Evolutionary conservation across 140 eudicot species (phyloP).

Genomic region (Stevia rebaudiana): DNA sequence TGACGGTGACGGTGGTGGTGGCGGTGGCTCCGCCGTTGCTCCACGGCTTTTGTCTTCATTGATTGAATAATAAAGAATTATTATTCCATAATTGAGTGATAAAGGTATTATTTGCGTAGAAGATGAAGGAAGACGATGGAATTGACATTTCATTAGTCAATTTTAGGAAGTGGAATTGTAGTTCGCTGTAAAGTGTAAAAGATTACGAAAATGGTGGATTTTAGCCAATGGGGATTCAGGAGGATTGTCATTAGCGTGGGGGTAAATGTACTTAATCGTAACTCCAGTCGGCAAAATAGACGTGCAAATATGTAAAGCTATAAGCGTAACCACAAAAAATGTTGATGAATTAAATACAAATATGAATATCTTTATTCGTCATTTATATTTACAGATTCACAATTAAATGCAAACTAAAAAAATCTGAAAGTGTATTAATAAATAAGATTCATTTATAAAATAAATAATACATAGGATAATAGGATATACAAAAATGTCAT

Average conservation of each 20-base stretch:
- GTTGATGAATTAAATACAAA: too few relatives aligned
- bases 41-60: slow-evolving; percentile 21
- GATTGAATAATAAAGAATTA: neutral
- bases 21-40: slow-evolving; percentile 30
- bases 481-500: too few relatives aligned
- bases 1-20: slow-evolving; percentile 23
- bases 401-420: too few relatives aligned
- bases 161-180: neutral
- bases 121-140: neutral
- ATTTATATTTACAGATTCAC: too few relatives aligned
- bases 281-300: slow-evolving; percentile 12
- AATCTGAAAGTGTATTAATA: too few relatives aligned
- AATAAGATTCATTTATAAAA: too few relatives aligned
- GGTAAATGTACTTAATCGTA: neutral
- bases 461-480: too few relatives aligned
- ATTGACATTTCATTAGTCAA: slow-evolving; percentile 21
- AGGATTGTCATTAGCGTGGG: slow-evolving; percentile 15
- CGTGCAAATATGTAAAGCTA: neutral
- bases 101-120: slow-evolving; percentile 1
- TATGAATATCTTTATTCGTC: too few relatives aligned
- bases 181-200: neutral
- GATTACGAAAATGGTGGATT: neutral
- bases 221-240: slow-evolving; percentile 19
- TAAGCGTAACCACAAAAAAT: too few relatives aligned
- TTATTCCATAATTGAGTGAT: neutral